Evolutionary conservation across 495 filamentous ascomycete genomes (phyloP), one percentile per base, ranked within the genome.

Genomic region (Astrothelium subdiscretum): DNA sequence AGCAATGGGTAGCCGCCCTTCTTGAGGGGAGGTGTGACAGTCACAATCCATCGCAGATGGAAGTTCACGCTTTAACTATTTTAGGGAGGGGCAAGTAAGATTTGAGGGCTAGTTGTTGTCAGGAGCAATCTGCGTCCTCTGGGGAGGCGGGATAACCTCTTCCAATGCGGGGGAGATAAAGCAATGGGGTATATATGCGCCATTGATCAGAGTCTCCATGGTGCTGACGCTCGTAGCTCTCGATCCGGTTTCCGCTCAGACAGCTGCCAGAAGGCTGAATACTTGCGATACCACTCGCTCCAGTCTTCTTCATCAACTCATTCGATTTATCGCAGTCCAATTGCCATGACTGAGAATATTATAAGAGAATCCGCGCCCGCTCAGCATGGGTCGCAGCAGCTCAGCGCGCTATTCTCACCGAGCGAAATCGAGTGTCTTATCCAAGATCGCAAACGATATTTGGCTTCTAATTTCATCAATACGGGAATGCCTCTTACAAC

Each of bases 391-490:
- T 27, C 29, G 20, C 48, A 29, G 48, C 20, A 12, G 5, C 48
- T 8, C 24, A 54, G 4, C 11, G 5, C 48, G 48, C 3, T 8
- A 26, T 54, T 54, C 48, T 27, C 48, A 26, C 22, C n/a, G 5
- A 54, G 48, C 48, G 48, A 54, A 29, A 3, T 27, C 8, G 48
- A 54, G 15, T 5, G 5, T 2, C 22, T 29, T 24, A 26, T 54
- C 22, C 48, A 54, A 54, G 48, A 54, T 54, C 48, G 48, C 8
- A 54, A 54, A 54, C n/a, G 48, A 54, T 54, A n/a, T 29, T 11
- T 54, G 5, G 22, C 24, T 8, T 3, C 8, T 29, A 54, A 10
- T 8, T 54, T 29, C 48, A 11, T 54, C 15, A 27, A 5, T 29
- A 8, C 24, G 20, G 48, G 48, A 8, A 54, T 29, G 15, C 22